Base-by-base conservation (phyloP, 805 yeast species). In the Lipomyces sp. region DNA sequence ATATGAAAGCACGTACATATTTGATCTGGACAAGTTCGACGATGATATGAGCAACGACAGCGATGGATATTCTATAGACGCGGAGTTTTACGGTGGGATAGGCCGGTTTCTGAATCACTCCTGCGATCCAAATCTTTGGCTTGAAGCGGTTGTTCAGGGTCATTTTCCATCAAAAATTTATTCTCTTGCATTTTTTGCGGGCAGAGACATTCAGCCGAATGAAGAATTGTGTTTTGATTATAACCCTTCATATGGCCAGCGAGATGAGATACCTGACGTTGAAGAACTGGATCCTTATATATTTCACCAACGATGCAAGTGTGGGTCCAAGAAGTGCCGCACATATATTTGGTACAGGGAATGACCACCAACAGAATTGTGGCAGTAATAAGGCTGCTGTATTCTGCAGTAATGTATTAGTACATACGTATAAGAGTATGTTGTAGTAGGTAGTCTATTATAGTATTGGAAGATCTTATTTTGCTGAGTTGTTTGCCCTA, bases 21-120 rank as follows among this genome's bases (percentile, higher is more conserved):
- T 32, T 24, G 48, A 42, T 31, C 45, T 35, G 14, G 54, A 49
- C 36, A 26, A 32, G 35, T 46, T 49, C 28, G 47, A 45, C 2
- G 44, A 33, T 24, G 34, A 10, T 5, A 10, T 7, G 29, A 26
- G 29, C 10, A 10, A 31, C 10, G 52, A 48, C 11, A 52, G 34
- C 28, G 49, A 43, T 3, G 22, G 40, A 11, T 36, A 49, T 21
- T 32, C 47, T 2, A 47, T 54, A 14, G 58, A 54, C 36, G 55
- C 58, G 3, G 49, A 39, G 24, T 19, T 10, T 13, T 51, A 35
- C n/a, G 58, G 58, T 16, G 55, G 49, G 21, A 10, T 51, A 18
- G 44, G 50, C 14, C 39, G 58, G 8, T 54, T 50, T 24, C 31
- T 54, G 31, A 54, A 49, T 24, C 58, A 49, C 21, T 49, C 54